A percentile compares a stretch with the other conserved stretches of the same genome.
These are phyloP conservation scores for Brassica cretica DNA, from an alignment of 345 rosid species.

Conservation along the genomic window DNA sequence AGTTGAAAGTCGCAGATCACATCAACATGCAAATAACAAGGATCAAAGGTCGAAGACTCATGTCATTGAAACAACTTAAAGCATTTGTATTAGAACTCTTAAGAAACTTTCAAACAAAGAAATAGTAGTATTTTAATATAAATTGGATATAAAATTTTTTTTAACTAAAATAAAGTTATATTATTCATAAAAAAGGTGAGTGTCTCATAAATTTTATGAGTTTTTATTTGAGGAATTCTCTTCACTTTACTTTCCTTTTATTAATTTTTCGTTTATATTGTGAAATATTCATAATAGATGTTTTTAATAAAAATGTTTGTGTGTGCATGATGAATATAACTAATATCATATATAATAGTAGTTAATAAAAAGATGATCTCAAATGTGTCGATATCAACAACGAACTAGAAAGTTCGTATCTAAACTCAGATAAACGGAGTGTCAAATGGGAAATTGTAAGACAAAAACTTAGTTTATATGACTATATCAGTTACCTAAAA, in stretches of 20 bases:
- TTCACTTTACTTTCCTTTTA: neutral
- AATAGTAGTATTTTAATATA: neutral
- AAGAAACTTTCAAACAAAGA: neutral
- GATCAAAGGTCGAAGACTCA: neutral
- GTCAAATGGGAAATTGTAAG: neutral
- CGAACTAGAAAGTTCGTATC: neutral
- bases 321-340: neutral
- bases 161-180: neutral
- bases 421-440: neutral
- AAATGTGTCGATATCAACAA: too few species aligned
- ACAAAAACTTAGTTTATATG: neutral
- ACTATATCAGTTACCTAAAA: neutral
- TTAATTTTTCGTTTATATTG: neutral
- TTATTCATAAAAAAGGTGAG: neutral
- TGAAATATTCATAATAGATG: neutral
- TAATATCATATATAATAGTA: neutral
- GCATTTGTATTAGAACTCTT: neutral
- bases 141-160: too few species aligned
- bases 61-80: neutral
- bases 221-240: neutral
- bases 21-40: too few species aligned
- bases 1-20: too few species aligned
- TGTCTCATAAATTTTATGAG: neutral
- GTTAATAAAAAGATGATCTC: neutral
- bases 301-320: neutral